These are phyloP conservation scores for Eleusine coracana DNA, from an alignment of 176 grass and related monocot genomes.

Conservation along the genomic window DNA sequence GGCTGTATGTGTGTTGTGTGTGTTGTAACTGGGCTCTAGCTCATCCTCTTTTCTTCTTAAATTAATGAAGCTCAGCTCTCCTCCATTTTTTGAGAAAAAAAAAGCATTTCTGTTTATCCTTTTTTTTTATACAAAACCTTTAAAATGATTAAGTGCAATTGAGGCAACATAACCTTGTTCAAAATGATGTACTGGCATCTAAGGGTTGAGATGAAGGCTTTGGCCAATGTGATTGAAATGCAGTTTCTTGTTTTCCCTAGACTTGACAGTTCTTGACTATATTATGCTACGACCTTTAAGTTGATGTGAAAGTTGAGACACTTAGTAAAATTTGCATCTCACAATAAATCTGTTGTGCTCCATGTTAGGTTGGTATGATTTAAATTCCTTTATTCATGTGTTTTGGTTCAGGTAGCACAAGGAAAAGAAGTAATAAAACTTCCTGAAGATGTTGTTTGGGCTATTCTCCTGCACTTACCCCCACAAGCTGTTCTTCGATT, in stretches of 20 bases:
- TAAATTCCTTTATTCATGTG: conserved; percentile 20
- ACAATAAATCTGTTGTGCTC: neutral
- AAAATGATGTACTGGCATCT: neutral
- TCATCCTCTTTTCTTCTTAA: too few species aligned
- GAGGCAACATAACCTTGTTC: neutral
- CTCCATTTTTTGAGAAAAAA: too few species aligned
- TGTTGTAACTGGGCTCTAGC: too few species aligned
- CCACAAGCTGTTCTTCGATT: too few species aligned
- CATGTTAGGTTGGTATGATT: conserved; percentile 8
- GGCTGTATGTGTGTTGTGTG: too few species aligned
- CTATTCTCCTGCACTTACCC: too few species aligned
- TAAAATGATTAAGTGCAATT: conserved; percentile 4
- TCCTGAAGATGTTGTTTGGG: too few species aligned
- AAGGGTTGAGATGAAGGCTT: conserved; percentile 5
- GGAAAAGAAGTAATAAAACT: too few species aligned
- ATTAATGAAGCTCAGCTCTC: too few species aligned
- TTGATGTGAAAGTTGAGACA: neutral
- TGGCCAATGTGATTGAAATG: neutral
- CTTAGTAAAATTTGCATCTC: neutral
- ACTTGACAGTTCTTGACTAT: neutral
- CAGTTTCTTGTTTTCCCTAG: neutral
- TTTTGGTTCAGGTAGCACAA: conserved; percentile 23
- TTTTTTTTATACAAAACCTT: conserved; percentile 1
- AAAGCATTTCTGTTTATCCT: neutral
- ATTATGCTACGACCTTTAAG: neutral